Evolutionary conservation across 495 filamentous ascomycete genomes (phyloP).

Genomic region (Hyaloscypha variabilis): DNA sequence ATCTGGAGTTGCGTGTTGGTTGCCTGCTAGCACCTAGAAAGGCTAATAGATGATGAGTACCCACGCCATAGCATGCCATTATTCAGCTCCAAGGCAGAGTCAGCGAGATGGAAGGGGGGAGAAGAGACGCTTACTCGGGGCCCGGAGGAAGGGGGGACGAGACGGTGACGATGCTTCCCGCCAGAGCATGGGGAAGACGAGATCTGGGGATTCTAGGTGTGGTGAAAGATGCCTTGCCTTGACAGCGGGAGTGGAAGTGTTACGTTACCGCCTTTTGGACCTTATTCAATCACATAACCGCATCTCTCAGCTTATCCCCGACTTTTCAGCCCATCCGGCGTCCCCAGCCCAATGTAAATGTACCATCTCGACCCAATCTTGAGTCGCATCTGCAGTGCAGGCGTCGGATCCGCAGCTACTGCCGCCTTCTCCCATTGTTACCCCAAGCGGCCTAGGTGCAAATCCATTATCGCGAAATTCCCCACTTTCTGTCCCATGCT

Average conservation of each 20-base stretch:
- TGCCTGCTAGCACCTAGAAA: not conserved
- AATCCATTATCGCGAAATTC: not conserved
- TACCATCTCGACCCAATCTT: not conserved
- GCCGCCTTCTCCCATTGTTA: not conserved
- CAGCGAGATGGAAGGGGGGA: not conserved
- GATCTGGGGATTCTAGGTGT: not conserved
- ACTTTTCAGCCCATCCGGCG: not conserved
- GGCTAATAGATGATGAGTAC: not conserved
- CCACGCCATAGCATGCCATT: not conserved
- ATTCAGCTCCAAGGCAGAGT: slow-evolving; percentile 2
- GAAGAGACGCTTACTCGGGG: not conserved
- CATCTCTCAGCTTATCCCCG: not conserved
- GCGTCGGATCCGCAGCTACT: not conserved
- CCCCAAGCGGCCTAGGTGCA: not conserved
- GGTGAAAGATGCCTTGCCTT: not conserved
- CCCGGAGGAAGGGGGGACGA: not conserved
- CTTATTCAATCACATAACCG: not conserved
- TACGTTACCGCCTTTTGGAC: not conserved
- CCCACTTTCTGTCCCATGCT: not conserved
- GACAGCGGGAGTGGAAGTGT: not conserved
- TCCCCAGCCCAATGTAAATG: not conserved
- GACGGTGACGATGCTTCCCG: not conserved
- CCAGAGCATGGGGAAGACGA: not conserved
- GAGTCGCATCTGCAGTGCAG: not conserved
- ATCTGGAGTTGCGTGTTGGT: not conserved